Percentiles rank a stretch among this genome's conserved stretches.
Evolutionary conservation across 2,329 filamentous ascomycete species (phyloP).

Genomic region (Botrytis pseudocinerea): DNA sequence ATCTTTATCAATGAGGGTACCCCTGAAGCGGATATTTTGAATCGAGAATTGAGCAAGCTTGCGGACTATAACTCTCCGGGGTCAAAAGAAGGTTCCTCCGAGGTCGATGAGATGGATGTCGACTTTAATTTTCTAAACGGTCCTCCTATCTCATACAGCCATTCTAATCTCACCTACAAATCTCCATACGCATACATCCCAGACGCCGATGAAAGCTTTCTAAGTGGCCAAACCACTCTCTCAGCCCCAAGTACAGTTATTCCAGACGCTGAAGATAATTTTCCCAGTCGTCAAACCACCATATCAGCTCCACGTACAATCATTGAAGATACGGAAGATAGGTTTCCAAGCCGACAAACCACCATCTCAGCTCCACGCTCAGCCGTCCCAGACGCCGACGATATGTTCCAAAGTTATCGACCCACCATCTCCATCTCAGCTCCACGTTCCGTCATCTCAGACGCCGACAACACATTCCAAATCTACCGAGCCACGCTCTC

Average conservation of each 20-base stretch:
- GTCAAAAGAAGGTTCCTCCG: background rate
- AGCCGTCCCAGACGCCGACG: too few species aligned
- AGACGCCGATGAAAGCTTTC: fast-evolving
- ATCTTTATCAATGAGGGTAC: background rate
- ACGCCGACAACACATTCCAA: too few species aligned
- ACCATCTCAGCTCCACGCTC: background rate
- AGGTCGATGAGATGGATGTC: background rate
- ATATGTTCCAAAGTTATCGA: too few species aligned
- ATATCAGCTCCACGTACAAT: background rate
- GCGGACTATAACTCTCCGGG: background rate
- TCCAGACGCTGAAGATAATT: too few species aligned
- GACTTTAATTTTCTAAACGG: background rate
- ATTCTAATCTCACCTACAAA: background rate
- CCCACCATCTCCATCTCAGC: too few species aligned
- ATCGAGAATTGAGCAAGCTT: background rate
- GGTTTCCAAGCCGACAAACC: background rate
- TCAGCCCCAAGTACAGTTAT: too few species aligned
- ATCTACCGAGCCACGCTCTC: too few species aligned
- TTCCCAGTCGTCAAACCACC: background rate
- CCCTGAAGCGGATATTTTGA: too few species aligned
- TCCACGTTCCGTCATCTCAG: too few species aligned
- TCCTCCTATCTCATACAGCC: background rate
- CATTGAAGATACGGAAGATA: background rate
- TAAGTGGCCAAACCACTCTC: background rate
- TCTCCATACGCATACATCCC: background rate